Base-by-base conservation (phyloP, 257 asterid species). In the Solanum pennellii region DNA sequence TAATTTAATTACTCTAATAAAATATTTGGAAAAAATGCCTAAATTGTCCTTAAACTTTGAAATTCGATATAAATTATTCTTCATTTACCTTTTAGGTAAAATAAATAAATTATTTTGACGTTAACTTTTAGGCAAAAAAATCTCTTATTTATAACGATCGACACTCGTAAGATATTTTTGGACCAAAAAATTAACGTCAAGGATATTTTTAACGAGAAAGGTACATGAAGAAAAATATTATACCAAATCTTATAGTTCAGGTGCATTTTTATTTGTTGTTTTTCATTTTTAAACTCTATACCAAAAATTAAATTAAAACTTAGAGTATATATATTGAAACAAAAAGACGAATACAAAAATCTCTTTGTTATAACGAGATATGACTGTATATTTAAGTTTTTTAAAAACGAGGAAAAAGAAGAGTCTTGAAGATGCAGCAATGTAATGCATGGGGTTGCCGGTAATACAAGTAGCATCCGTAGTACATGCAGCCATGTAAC, bases 401-500 rank as follows among this genome's bases (percentile, higher is more conserved):
- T 37, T 37, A 37, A 37, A 37, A 59, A 52, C 3, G 47, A 42
- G 47, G 1, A 42, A 44, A 47, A 13, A 13, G 25, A 69, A 23
- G 20, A 62, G 75, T 80, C 87, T 84, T 84, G 66, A 42, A 84
- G 62, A 62, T 15, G 75, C 29, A 84, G 87, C 86, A 83, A 60
- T 59, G 68, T 23, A 66, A 39, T 84, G 87, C 87, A 84, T 84
- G 80, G 86, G 87, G 7, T 84, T 84, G 87, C 87, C 87, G 87
- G 87, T 84, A 44, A 41, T 41, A 9, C 31, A 66, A 68, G 87
- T 31, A 62, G 87, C 87, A 84, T 66, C 87, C 87, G 87, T 47
- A 7, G 79, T 84, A 84, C 87, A 84, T 84, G 87, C 80, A 84
- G 27, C 80, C 80, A 73, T 73, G 80, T 73, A 73, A 42, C 80